Evolutionary conservation across 2,329 filamentous ascomycete genomes (phyloP), one percentile per base, ranked within the genome.

Genomic region (Fusarium odoratissimum): DNA sequence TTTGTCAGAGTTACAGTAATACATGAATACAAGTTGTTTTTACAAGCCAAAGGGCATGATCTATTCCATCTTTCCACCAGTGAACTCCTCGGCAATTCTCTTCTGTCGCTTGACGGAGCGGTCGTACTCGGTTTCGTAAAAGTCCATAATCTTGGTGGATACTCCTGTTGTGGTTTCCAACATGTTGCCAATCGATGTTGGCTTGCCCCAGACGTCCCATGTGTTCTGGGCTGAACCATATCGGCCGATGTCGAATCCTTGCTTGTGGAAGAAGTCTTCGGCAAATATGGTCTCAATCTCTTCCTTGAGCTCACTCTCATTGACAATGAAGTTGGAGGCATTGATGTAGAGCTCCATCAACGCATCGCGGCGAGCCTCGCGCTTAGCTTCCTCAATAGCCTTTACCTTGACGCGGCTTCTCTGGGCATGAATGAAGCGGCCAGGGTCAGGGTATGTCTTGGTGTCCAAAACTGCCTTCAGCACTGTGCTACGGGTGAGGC

Each of bases 281-380:
- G 90, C 88, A 83, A 98, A 99, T n/a, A 92, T 86, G 71, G 87
- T 84, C 28, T 97, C 92, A 63, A 98, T 91, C 73, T 91, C 88
- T 21, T 86, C 85, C 75, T 93, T 88, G 38, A 99, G 88, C 80
- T 97, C 92, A 56, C 87, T 84, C 80, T 97, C 95, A 30, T 88
- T 91, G 23, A 94, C 91, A 79, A 99, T 98, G 83, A 98, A 99
- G 42, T 90, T 86, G 31, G 92, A 89, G 9, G 96, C 95, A 76
- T 95, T 93, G 84, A 96, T 93, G 83, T 99, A 99, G 17, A 99
- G 88, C 65, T 93, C 91, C 82, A 97, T 94, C 35, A 99, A 84
- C 21, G 91, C 88, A 73, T 95, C 90, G 68, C 89, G 87, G 56
- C 92, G 89, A 59, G 87, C 86, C 64, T 91, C 86, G 46, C 86